Evolutionary conservation across 805 yeast species (phyloP).

Genomic region (Kluyveromyces dobzhanskii): DNA sequence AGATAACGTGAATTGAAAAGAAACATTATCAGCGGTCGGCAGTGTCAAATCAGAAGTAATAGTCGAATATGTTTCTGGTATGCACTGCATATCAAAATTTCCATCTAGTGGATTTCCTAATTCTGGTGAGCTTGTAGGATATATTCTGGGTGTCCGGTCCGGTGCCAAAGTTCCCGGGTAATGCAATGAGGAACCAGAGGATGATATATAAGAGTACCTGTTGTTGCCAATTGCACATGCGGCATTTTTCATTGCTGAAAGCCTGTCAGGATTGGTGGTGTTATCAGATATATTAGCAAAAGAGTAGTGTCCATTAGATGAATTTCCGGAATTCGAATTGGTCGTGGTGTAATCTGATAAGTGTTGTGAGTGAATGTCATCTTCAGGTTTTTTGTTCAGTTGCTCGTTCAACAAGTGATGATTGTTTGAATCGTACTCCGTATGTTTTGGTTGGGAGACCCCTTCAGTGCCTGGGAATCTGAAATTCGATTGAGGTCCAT

Average conservation of each 20-base stretch:
- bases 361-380: conserved; percentile 25
- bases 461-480: conserved; percentile 31
- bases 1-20: conserved; percentile 12
- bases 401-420: conserved; percentile 23
- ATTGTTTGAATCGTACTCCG: conserved; percentile 21
- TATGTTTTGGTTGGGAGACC: conserved; percentile 8
- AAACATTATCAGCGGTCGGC: conserved; percentile 25
- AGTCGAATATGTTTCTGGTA: conserved; percentile 3
- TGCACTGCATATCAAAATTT: conserved; percentile 4
- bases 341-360: conserved; percentile 23
- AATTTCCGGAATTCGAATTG: conserved; percentile 17
- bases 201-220: conserved; percentile 6
- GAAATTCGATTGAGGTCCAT: conserved; percentile 34
- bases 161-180: conserved; percentile 18
- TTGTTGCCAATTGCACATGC: not conserved
- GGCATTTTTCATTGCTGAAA: not conserved
- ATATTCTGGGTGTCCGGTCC: conserved; percentile 5
- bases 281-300: conserved; percentile 33
- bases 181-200: conserved; percentile 7
- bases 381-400: conserved; percentile 8
- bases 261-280: conserved; percentile 16
- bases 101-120: not conserved
- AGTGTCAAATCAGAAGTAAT: conserved; percentile 14
- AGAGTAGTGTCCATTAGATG: conserved; percentile 28
- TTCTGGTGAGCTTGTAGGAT: conserved; percentile 1